Conservation (phyloP, 768 basidiomycete species). For the Suillus plorans region DNA sequence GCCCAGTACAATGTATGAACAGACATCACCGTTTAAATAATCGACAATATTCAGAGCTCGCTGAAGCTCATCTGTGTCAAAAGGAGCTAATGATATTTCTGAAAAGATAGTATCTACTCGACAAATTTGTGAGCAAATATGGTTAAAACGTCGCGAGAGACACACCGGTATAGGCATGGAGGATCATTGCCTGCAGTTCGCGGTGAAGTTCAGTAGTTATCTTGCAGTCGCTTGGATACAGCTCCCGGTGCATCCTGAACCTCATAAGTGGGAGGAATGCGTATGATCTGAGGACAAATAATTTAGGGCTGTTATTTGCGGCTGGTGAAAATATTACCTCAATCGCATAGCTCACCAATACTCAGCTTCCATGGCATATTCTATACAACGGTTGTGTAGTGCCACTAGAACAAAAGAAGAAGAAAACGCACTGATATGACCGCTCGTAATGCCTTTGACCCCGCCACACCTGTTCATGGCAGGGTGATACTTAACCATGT, state of each 20-base stretch:
- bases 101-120: slow-evolving; percentile 2
- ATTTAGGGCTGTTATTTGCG: not conserved
- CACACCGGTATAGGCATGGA: not conserved
- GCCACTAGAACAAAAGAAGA: not conserved
- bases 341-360: not conserved
- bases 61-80: slow-evolving; percentile 5
- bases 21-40: not conserved
- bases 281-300: no score
- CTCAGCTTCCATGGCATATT: slow-evolving; percentile 1
- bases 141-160: not conserved
- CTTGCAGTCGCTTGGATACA: slow-evolving; percentile 1
- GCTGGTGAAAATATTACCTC: no score
- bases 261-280: not conserved
- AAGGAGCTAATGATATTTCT: slow-evolving; percentile 8
- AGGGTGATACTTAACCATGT: no score
- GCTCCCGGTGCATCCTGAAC: not conserved
- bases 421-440: not conserved
- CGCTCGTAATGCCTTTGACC: not conserved
- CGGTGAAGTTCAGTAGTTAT: not conserved
- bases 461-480: no score
- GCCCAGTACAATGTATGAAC: not conserved
- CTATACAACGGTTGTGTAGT: not conserved
- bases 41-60: slow-evolving; percentile 3
- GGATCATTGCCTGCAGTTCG: not conserved
- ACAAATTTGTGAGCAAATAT: not conserved